Evolutionary conservation across 768 basidiomycete species (phyloP).

Genomic region (Coprinellus aureogranulatus): DNA sequence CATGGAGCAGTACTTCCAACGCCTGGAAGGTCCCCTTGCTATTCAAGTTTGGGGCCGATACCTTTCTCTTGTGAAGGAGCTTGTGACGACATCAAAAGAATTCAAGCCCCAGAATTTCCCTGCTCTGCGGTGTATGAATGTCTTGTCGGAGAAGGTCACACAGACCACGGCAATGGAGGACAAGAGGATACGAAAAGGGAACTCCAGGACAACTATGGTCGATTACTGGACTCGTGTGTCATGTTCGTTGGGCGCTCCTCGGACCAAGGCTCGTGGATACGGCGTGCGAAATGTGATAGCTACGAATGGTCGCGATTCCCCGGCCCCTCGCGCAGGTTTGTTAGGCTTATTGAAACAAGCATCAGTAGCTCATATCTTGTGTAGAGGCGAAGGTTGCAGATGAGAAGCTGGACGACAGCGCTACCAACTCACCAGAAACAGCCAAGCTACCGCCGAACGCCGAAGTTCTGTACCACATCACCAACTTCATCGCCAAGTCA

Average conservation of each 20-base stretch:
- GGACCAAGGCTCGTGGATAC: slow-evolving; percentile 80
- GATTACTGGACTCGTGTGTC: slow-evolving; percentile 79
- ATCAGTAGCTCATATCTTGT: too few relatives aligned
- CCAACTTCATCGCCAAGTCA: slow-evolving; percentile 61
- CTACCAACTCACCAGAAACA: not conserved
- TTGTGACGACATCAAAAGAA: slow-evolving; percentile 61
- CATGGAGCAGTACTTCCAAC: slow-evolving; percentile 78
- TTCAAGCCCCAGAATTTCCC: slow-evolving; percentile 73
- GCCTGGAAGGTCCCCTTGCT: slow-evolving; percentile 87
- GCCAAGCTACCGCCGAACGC: not conserved
- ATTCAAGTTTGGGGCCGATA: slow-evolving; percentile 89
- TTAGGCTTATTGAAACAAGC: too few relatives aligned
- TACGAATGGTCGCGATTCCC: slow-evolving; percentile 73
- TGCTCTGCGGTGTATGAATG: slow-evolving; percentile 75
- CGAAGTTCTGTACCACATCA: slow-evolving; percentile 49
- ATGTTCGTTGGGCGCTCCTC: slow-evolving; percentile 68
- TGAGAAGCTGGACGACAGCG: slow-evolving; percentile 1
- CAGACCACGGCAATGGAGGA: slow-evolving; percentile 94
- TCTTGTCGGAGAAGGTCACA: slow-evolving; percentile 77
- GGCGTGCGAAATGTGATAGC: slow-evolving; percentile 57
- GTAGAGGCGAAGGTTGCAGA: slow-evolving; percentile 5
- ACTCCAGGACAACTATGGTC: slow-evolving; percentile 86
- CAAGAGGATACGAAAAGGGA: slow-evolving; percentile 82
- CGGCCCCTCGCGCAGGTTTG: slow-evolving; percentile 56
- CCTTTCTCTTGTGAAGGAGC: slow-evolving; percentile 74